A percentile compares a stretch with the other conserved stretches of the same genome.
These are phyloP conservation scores for Phytopythium kandeliae DNA, from an alignment of 352 stramenopile species.

Conservation along the genomic window DNA sequence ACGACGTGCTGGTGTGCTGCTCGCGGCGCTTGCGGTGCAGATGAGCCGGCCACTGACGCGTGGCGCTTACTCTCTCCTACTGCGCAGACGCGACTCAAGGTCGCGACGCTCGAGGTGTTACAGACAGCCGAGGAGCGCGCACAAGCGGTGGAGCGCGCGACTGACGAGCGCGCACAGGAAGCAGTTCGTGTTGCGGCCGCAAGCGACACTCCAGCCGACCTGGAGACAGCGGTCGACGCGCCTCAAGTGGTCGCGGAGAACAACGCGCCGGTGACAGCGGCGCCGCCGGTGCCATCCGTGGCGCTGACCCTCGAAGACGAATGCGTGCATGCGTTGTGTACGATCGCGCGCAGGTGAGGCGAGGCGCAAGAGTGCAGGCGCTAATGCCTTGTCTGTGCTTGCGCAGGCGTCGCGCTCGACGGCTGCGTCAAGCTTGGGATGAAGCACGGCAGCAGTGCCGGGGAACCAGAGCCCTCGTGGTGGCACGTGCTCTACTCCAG, in stretches of 20 bases:
- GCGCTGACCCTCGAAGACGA: slow-evolving; percentile 45
- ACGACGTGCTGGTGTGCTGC: slow-evolving; percentile 46
- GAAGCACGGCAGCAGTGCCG: slow-evolving; percentile 24
- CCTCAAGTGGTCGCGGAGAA: neutral
- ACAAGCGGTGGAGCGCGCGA: neutral
- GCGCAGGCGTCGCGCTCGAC: slow-evolving; percentile 44
- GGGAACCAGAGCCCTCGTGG: slow-evolving; percentile 44
- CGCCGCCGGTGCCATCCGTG: neutral
- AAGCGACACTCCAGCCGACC: no score
- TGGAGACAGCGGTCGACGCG: neutral
- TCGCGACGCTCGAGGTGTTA: slow-evolving; percentile 52
- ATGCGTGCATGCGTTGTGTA: slow-evolving; percentile 60
- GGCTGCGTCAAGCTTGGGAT: slow-evolving; percentile 58
- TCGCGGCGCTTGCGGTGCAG: neutral
- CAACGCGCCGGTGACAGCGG: no score
- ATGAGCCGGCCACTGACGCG: neutral
- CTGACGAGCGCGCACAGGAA: slow-evolving; percentile 13
- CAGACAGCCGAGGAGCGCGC: slow-evolving; percentile 10
- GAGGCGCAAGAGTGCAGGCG: neutral
- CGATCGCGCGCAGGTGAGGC: slow-evolving; percentile 6
- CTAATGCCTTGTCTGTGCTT: neutral
- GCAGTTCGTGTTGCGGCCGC: neutral
- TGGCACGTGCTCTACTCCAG: slow-evolving; percentile 74
- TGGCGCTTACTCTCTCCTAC: neutral
- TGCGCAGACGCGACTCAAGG: slow-evolving; percentile 60